A percentile compares a stretch with the other conserved stretches of the same genome.
phyloP scores from a whole-genome alignment of 2,329 filamentous ascomycete genomes.

The Thyridium curvatum region DNA sequence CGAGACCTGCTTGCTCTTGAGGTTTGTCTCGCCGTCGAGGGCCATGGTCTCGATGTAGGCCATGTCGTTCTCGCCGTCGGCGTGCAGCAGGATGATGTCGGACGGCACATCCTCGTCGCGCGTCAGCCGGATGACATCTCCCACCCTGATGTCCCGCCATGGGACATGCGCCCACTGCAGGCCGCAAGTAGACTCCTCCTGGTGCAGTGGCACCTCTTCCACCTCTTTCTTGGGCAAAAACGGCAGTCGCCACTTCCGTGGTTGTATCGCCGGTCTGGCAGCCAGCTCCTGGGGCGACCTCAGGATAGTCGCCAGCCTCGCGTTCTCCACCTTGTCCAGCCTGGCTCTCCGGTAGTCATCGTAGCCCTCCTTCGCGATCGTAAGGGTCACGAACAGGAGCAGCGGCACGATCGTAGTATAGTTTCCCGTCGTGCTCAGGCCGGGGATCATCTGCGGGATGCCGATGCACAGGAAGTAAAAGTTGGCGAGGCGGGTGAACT shows the following conservation, averaged over 20 bases:
- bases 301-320: conserved; percentile 39
- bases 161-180: conserved; percentile 43
- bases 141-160: conserved; percentile 43
- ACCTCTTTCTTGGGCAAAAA: neutral
- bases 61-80: conserved; percentile 68
- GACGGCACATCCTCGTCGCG: conserved; percentile 79
- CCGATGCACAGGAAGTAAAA: conserved; percentile 83
- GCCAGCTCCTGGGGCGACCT: conserved; percentile 11
- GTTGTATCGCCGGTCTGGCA: neutral
- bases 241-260: neutral
- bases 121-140: conserved; percentile 39
- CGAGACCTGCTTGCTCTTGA: conserved; percentile 69
- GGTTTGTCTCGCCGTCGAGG: conserved; percentile 74
- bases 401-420: conserved; percentile 70
- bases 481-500: conserved; percentile 81
- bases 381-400: conserved; percentile 70
- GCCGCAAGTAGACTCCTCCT: conserved; percentile 48
- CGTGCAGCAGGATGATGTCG: conserved; percentile 74
- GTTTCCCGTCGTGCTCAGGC: conserved; percentile 67
- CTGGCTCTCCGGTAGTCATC: conserved; percentile 77
- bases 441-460: conserved; percentile 76
- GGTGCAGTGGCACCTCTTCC: conserved; percentile 44
- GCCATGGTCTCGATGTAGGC: conserved; percentile 86
- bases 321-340: conserved; percentile 77
- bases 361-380: conserved; percentile 80